Base-by-base conservation (phyloP, 2,329 filamentous ascomycete species). In the Pseudogymnoascus destructans region DNA sequence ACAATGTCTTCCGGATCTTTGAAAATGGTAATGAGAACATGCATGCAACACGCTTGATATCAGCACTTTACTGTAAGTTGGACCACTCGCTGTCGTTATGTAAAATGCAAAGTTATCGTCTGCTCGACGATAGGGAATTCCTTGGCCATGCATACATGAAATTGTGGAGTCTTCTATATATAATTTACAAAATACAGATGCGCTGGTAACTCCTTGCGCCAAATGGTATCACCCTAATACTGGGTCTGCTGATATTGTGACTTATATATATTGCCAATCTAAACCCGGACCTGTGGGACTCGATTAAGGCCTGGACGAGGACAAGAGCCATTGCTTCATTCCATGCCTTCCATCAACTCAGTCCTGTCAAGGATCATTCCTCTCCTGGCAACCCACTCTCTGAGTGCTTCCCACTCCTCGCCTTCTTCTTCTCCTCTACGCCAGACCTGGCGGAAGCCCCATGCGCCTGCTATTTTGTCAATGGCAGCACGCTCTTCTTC, bases 271-370 rank as follows among this genome's bases (percentile, higher is more conserved):
- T 52, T 17, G 15, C 25, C 25, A 52, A 8, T 52, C 9, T 25
- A 52, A 52, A 17, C 5, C 19, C 6, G 15, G 15, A 17, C 11
- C 23, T 15, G 32, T 55, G 54, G 36, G 30, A 36, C 32, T 23
- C 10, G 30, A 56, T 56, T 13, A 11, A 56, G 11, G 11, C 17
- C 17, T 13, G 13, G 13, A 21, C 17, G 52, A 36, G 32, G 19
- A 23, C 9, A 1, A 56, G 13, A 32, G 30, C 5, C 36, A 6
- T 36, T 23, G 33, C 23, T 40, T 60, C 73, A 87, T 67, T 88
- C 79, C 90, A 96, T 96, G 15, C 92, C 93, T 64, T 89, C 85
- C 88, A 97, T 92, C 66, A 96, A 78, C 69, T 92, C 87, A 13
- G 89, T 85, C 63, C 85, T 84, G 72, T 98, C 93, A 57, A 98